These are phyloP conservation scores for Saksenaea oblongispora DNA, from an alignment of 371 early-diverging fungal genomes.

Conservation along the genomic window DNA sequence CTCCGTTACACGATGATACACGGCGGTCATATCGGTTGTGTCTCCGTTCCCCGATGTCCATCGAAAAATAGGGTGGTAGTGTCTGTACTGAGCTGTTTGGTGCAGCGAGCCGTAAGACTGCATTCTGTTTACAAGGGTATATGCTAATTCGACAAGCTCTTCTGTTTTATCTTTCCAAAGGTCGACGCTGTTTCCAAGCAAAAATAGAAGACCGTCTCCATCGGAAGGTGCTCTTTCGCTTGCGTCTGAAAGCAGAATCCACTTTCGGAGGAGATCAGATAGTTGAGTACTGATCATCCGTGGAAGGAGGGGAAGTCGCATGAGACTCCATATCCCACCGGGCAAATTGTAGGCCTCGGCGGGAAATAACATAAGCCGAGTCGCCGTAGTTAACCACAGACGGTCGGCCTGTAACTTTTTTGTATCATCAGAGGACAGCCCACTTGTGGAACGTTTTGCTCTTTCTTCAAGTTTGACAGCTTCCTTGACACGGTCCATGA, in stretches of 20 bases:
- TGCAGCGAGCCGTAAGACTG: conserved; percentile 45
- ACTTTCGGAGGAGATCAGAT: not conserved
- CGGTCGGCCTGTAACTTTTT: conserved; percentile 36
- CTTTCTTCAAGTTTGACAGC: conserved; percentile 43
- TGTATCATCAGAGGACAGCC: conserved; percentile 21
- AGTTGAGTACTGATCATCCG: not conserved
- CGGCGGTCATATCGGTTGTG: conserved; percentile 29
- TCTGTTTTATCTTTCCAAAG: conserved; percentile 24
- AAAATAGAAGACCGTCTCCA: conserved; percentile 58
- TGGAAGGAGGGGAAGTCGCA: not conserved
- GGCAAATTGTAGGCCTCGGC: conserved; percentile 14
- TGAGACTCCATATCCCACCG: not conserved
- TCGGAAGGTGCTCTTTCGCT: conserved; percentile 8
- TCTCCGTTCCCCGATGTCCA: conserved; percentile 59
- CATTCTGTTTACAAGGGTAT: conserved; percentile 36
- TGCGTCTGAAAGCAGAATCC: conserved; percentile 1
- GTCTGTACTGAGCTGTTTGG: conserved; percentile 42
- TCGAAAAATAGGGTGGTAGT: conserved; percentile 69
- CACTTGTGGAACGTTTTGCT: conserved; percentile 16
- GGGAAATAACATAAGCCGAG: conserved; percentile 49
- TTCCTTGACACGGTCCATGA: conserved; percentile 31
- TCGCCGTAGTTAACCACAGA: conserved; percentile 57
- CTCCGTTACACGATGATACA: conserved; percentile 44
- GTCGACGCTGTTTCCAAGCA: conserved; percentile 57
- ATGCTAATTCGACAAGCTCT: conserved; percentile 28